These are phyloP conservation scores for Colletotrichum horii DNA, from an alignment of 2,329 filamentous ascomycete species.

Conservation along the genomic window DNA sequence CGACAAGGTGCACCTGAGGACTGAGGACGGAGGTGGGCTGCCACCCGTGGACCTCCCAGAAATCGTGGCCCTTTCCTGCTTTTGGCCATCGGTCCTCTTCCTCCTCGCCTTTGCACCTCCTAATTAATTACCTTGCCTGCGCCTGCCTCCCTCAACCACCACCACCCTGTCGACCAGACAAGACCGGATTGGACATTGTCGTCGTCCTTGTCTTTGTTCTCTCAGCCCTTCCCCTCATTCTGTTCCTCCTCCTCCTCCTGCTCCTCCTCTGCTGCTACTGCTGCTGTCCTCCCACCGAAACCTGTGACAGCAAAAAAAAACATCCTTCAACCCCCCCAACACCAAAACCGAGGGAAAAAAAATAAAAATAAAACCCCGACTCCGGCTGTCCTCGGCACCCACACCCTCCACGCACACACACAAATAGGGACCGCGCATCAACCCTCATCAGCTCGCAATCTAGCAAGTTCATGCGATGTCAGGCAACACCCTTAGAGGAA, in stretches of 20 bases:
- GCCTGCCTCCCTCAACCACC: not conserved
- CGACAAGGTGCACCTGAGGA: not conserved
- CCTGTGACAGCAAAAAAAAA: not conserved
- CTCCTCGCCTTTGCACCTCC: not conserved
- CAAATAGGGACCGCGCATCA: conserved; percentile 14
- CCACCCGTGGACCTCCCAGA: not conserved
- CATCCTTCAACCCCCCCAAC: not conserved
- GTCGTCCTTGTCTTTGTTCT: not conserved
- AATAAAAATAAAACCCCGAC: not conserved
- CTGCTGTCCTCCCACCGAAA: not conserved
- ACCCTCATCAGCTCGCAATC: conserved; percentile 35
- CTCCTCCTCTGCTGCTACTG: not conserved
- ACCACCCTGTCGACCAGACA: not conserved
- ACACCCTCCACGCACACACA: not conserved
- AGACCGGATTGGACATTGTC: not conserved
- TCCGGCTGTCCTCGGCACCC: conserved; percentile 12
- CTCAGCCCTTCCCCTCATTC: not conserved
- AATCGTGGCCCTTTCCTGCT: not conserved
- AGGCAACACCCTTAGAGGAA: conserved; percentile 70
- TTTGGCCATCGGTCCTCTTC: not conserved
- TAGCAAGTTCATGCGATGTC: conserved; percentile 56
- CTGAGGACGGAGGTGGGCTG: too few species aligned
- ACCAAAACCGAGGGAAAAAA: too few species aligned
- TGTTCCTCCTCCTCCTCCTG: not conserved
- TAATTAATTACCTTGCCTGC: not conserved